phyloP scores from a whole-genome alignment of 805 yeast genomes.

The Ogataea paraovalis region DNA sequence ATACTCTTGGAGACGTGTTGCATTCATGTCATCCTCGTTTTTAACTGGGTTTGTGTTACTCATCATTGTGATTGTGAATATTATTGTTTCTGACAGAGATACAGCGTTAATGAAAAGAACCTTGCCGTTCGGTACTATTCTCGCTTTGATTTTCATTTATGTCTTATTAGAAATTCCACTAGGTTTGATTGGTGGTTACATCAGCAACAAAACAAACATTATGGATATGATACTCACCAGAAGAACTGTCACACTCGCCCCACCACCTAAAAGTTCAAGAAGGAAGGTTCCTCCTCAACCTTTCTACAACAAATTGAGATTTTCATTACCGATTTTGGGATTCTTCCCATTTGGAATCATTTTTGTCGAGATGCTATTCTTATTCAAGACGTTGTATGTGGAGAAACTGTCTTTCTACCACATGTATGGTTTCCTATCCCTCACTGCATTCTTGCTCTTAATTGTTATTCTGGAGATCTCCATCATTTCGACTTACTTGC shows the following conservation, averaged over 20 bases:
- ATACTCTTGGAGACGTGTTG: conserved; percentile 35
- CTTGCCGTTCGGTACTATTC: conserved; percentile 72
- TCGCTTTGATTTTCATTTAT: conserved; percentile 55
- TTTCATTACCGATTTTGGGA: conserved; percentile 53
- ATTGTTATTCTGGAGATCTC: conserved; percentile 69
- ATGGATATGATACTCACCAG: conserved; percentile 11
- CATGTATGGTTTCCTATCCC: conserved; percentile 71
- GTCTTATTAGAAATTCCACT: conserved; percentile 69
- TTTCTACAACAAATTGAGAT: conserved; percentile 27
- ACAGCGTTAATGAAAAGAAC: conserved; percentile 54
- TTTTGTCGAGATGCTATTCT: conserved; percentile 70
- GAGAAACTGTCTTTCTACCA: conserved; percentile 76
- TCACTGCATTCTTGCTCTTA: conserved; percentile 54
- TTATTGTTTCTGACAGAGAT: conserved; percentile 71
- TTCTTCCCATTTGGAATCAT: conserved; percentile 73
- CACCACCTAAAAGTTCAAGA: background rate
- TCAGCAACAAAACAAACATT: conserved; percentile 28
- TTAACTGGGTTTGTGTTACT: conserved; percentile 46
- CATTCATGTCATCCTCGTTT: conserved; percentile 45
- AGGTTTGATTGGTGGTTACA: conserved; percentile 66
- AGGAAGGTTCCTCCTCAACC: conserved; percentile 35
- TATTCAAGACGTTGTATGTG: conserved; percentile 74
- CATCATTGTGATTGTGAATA: conserved; percentile 53
- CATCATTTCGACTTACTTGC: conserved; percentile 61
- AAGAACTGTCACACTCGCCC: conserved; percentile 2